Percentiles rank a stretch among this genome's conserved stretches.
phyloP scores from a whole-genome alignment of 2,329 filamentous ascomycete species.

The Clonostachys byssicola region DNA sequence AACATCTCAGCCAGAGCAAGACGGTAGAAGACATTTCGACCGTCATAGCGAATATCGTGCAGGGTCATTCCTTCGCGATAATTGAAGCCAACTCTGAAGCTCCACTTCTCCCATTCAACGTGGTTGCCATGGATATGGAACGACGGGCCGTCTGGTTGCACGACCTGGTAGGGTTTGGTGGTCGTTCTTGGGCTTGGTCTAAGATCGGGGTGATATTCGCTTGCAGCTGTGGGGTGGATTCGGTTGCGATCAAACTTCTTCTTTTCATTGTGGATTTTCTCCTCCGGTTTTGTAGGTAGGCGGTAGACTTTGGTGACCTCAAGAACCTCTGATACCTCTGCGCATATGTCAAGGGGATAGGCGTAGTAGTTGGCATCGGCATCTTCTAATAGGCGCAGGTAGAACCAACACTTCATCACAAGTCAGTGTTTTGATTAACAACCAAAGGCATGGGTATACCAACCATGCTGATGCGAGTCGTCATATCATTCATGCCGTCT shows the following conservation, averaged over 20 bases:
- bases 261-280: slow-evolving; percentile 5
- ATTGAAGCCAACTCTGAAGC: slow-evolving; percentile 64
- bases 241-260: slow-evolving; percentile 30
- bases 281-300: slow-evolving; percentile 28
- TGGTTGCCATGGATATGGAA: slow-evolving; percentile 34
- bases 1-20: slow-evolving; percentile 66
- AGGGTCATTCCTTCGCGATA: slow-evolving; percentile 62
- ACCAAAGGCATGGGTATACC: background rate
- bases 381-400: slow-evolving; percentile 21
- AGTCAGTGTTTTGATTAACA: too few relatives aligned
- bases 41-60: slow-evolving; percentile 62
- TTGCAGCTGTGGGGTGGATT: slow-evolving; percentile 33
- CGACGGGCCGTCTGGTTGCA: slow-evolving; percentile 20
- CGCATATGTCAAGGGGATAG: slow-evolving; percentile 46
- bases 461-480: slow-evolving; percentile 40
- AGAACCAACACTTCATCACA: slow-evolving; percentile 13
- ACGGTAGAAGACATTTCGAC: slow-evolving; percentile 59
- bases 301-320: slow-evolving; percentile 38
- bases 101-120: slow-evolving; percentile 58
- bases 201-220: slow-evolving; percentile 23
- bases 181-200: slow-evolving; percentile 11
- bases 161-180: slow-evolving; percentile 18
- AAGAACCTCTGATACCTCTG: slow-evolving; percentile 40
- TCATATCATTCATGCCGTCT: slow-evolving; percentile 48
- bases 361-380: slow-evolving; percentile 49